These are phyloP conservation scores for Stereocaulon alpinum DNA, from an alignment of 495 filamentous ascomycete genomes.

Conservation along the genomic window DNA sequence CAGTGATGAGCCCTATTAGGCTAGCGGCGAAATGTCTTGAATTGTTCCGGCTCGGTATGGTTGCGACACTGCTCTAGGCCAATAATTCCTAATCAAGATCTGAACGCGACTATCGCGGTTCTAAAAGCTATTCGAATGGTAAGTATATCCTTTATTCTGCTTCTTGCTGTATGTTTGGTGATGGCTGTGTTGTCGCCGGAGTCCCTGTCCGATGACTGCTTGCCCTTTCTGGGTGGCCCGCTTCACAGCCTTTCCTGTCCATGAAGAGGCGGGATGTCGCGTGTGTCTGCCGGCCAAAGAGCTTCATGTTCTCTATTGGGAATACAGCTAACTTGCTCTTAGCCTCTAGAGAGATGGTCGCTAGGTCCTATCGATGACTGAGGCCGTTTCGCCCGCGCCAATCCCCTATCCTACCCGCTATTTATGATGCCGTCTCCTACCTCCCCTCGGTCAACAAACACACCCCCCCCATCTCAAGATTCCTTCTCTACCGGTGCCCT, in stretches of 20 bases:
- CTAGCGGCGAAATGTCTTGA: not conserved
- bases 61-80: constrained; percentile 9
- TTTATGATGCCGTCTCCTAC: constrained; percentile 17
- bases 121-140: constrained; percentile 5
- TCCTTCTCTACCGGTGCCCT: not conserved
- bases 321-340: constrained; percentile 1
- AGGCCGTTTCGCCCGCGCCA: constrained; percentile 1
- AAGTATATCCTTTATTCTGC: constrained; percentile 1
- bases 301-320: not conserved
- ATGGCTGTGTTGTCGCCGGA: not conserved
- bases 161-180: not conserved
- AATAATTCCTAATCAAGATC: constrained; percentile 11
- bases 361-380: constrained; percentile 9
- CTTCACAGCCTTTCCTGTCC: constrained; percentile 5
- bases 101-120: constrained; percentile 17
- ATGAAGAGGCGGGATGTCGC: constrained; percentile 9
- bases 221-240: constrained; percentile 1
- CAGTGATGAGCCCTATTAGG: constrained; percentile 1
- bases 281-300: constrained; percentile 4
- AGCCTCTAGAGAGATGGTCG: constrained; percentile 3
- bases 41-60: too few relatives aligned
- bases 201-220: constrained; percentile 1
- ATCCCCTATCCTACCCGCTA: constrained; percentile 10
- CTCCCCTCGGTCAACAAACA: constrained; percentile 7
- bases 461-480: constrained; percentile 7